Conservation (phyloP, 768 basidiomycete genomes). For the Trametes maxima region DNA sequence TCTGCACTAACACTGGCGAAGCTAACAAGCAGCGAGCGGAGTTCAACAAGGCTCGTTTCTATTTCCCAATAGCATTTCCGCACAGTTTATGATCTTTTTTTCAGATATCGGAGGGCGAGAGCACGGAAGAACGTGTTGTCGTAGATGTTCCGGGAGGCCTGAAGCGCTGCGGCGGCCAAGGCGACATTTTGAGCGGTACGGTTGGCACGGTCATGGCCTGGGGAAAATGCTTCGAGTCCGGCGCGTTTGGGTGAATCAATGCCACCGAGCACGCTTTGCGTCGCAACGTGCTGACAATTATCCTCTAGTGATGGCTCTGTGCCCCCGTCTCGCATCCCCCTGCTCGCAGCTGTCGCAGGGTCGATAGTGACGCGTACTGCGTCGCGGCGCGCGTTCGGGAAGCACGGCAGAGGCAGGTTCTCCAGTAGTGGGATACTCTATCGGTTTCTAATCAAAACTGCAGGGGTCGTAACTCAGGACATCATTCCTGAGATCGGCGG, state of each 20-base stretch:
- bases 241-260: constrained; percentile 66
- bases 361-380: constrained; percentile 88
- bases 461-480: constrained; percentile 34
- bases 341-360: constrained; percentile 83
- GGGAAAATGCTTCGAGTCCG: constrained; percentile 91
- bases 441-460: neutral
- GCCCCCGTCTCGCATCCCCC: constrained; percentile 67
- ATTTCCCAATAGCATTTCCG: neutral
- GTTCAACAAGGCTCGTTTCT: constrained; percentile 24
- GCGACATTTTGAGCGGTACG: constrained; percentile 87
- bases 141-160: constrained; percentile 77
- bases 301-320: constrained; percentile 51
- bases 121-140: constrained; percentile 57
- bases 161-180: constrained; percentile 95
- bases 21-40: constrained; percentile 48
- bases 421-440: neutral
- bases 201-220: constrained; percentile 92
- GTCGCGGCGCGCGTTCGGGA: constrained; percentile 73
- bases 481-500: constrained; percentile 33
- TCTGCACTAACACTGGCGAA: constrained; percentile 74
- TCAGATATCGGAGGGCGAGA: constrained; percentile 25
- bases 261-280: neutral
- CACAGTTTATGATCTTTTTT: neutral
- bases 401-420: constrained; percentile 60
- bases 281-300: neutral